A percentile compares a stretch with the other conserved stretches of the same genome.
Evolutionary conservation across 805 yeast species (phyloP).

Genomic region (Suhomyces pyralidae): DNA sequence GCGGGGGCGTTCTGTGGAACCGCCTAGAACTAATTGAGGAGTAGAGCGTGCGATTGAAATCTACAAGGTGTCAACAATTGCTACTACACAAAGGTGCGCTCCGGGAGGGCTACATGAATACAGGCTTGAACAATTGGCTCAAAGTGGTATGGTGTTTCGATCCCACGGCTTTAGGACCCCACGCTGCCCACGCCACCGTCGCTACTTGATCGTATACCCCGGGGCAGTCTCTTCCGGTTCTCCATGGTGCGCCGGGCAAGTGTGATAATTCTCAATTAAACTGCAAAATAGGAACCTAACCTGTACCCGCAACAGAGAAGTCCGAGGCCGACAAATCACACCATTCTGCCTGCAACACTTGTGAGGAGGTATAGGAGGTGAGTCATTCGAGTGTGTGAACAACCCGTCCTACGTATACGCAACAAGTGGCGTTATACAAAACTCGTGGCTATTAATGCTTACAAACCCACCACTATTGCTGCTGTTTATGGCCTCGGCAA

Average conservation of each 20-base stretch:
- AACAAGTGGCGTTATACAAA: background rate
- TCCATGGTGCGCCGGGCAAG: background rate
- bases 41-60: background rate
- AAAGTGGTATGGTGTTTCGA: background rate
- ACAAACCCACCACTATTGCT: background rate
- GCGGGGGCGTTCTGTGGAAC: background rate
- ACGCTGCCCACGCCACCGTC: background rate
- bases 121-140: background rate
- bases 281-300: background rate
- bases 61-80: background rate
- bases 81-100: background rate
- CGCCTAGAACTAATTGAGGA: background rate
- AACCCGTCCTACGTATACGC: background rate
- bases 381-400: background rate
- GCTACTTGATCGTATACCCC: background rate
- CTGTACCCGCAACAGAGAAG: conserved; percentile 10
- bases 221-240: background rate
- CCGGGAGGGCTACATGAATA: background rate
- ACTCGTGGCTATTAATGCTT: background rate
- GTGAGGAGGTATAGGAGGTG: background rate
- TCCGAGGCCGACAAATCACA: conserved; percentile 13
- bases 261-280: background rate
- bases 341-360: background rate
- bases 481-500: background rate
- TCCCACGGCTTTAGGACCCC: background rate